Percentiles rank a stretch among this genome's conserved stretches.
Evolutionary conservation across 768 basidiomycete species (phyloP).

Genomic region (Psilocybe azurescens): DNA sequence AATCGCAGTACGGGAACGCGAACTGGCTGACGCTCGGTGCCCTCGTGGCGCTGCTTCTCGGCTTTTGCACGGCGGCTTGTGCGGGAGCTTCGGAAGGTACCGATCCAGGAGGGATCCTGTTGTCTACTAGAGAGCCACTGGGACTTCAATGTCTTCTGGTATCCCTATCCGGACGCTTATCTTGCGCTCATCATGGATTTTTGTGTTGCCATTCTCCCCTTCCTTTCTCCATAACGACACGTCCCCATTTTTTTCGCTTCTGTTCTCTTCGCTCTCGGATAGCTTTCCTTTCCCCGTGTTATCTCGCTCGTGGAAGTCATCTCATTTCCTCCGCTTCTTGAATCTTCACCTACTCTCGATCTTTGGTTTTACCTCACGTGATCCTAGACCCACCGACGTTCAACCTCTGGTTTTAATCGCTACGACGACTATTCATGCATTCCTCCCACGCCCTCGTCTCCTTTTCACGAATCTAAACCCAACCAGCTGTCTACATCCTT

Average conservation of each 20-base stretch:
- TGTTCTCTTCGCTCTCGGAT: not conserved
- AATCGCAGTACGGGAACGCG: conserved; percentile 75
- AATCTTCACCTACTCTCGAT: too few relatives aligned
- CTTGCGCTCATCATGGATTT: too few relatives aligned
- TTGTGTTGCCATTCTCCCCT: not conserved
- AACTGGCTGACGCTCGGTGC: conserved; percentile 85
- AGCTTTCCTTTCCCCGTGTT: not conserved
- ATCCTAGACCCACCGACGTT: too few relatives aligned
- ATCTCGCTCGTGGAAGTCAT: not conserved
- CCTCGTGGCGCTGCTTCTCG: conserved; percentile 66
- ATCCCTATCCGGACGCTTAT: too few relatives aligned
- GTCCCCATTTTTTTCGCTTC: not conserved
- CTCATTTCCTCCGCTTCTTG: not conserved
- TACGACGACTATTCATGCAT: too few relatives aligned
- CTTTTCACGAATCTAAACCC: too few relatives aligned
- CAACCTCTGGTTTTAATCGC: too few relatives aligned
- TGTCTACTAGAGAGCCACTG: not conserved
- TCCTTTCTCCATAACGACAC: not conserved
- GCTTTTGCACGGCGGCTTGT: conserved; percentile 68
- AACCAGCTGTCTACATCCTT: too few relatives aligned
- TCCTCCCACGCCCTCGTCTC: too few relatives aligned
- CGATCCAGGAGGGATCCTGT: not conserved
- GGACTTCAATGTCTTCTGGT: too few relatives aligned
- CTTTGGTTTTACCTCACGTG: too few relatives aligned
- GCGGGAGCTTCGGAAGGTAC: conserved; percentile 62